These are phyloP conservation scores for Puccinia brachypodii DNA, from an alignment of 1,284 basidiomycete species.

Conservation along the genomic window DNA sequence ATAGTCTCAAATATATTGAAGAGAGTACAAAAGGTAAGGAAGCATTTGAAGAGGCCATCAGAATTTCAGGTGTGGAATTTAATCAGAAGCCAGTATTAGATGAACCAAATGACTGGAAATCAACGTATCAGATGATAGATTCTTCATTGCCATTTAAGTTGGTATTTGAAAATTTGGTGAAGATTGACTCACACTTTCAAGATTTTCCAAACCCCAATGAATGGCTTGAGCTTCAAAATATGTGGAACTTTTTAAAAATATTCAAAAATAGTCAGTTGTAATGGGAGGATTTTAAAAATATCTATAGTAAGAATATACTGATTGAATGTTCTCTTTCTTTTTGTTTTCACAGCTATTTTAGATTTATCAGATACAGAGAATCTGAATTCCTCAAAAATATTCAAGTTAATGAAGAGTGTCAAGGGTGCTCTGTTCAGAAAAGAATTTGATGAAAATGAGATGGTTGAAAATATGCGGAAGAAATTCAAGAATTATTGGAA, in stretches of 20 bases:
- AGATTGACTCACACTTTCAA: background rate
- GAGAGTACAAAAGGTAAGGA: background rate
- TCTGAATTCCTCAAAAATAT: background rate
- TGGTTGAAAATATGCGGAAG: background rate
- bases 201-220: background rate
- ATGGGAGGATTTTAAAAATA: background rate
- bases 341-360: background rate
- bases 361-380: background rate
- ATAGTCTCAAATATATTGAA: background rate
- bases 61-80: background rate
- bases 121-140: background rate
- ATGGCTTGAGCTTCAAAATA: background rate
- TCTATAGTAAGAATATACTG: background rate
- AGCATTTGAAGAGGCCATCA: background rate
- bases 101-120: background rate
- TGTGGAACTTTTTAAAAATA: background rate
- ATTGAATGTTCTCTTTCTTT: background rate
- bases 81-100: background rate
- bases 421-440: background rate
- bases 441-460: background rate
- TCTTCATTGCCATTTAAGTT: background rate
- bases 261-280: background rate
- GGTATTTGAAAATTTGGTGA: background rate
- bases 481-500: slow-evolving; percentile 6
- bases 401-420: background rate